Conservation (phyloP, 257 asterid genomes). For the Pogostemon cablin region DNA sequence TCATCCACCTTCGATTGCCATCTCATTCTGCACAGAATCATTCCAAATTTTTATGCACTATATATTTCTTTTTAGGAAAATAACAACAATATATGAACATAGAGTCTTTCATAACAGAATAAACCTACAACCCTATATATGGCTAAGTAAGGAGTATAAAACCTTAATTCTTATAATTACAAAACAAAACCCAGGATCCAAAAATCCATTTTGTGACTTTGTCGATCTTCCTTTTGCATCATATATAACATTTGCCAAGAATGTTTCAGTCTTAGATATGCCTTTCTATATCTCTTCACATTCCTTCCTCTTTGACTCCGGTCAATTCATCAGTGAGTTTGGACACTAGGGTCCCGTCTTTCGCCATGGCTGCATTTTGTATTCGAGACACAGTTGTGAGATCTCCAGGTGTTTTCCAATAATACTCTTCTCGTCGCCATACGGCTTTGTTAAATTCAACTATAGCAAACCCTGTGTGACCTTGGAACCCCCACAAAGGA, state of each 20-base stretch:
- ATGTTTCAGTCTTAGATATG: no score
- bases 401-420: conserved; percentile 79
- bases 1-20: conserved; percentile 66
- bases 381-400: conserved; percentile 65
- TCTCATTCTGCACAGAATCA: conserved; percentile 57
- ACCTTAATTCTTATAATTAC: no score
- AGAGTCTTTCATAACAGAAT: no score
- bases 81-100: neutral
- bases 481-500: conserved; percentile 61
- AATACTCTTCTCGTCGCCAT: conserved; percentile 69
- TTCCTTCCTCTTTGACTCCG: conserved; percentile 48
- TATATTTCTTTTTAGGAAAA: neutral
- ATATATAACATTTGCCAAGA: conserved; percentile 55
- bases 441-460: conserved; percentile 61
- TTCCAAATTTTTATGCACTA: no score
- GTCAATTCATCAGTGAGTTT: conserved; percentile 51
- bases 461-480: conserved; percentile 77
- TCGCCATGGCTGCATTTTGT: conserved; percentile 55
- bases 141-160: no score
- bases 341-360: conserved; percentile 50
- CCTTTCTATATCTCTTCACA: conserved; percentile 56
- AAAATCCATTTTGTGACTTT: neutral
- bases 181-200: neutral
- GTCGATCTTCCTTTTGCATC: conserved; percentile 49
- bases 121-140: no score